These are phyloP conservation scores for Pythium coloratum DNA, from an alignment of 352 stramenopile genomes.

Conservation along the genomic window DNA sequence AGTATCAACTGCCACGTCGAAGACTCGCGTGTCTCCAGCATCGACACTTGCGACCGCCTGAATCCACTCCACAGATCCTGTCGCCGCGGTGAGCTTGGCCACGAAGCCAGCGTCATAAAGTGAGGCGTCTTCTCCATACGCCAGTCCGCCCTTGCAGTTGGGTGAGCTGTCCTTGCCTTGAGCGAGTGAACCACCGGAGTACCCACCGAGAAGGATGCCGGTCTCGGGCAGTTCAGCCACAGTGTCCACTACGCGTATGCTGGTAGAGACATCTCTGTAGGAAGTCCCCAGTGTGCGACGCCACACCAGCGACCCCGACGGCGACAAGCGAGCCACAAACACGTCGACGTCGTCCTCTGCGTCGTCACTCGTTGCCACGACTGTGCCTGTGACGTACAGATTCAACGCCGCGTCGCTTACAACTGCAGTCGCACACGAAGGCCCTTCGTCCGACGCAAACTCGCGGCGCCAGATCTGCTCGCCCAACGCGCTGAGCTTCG, in stretches of 20 bases:
- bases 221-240: not conserved
- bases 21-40: constrained; percentile 23
- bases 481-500: constrained; percentile 15
- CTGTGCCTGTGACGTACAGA: constrained; percentile 14
- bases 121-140: not conserved
- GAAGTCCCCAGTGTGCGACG: constrained; percentile 15
- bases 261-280: constrained; percentile 9
- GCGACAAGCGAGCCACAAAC: constrained; percentile 11
- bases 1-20: constrained; percentile 22
- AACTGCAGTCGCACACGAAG: constrained; percentile 4
- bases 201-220: constrained; percentile 15
- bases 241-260: not conserved
- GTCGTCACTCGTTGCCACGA: not conserved
- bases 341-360: constrained; percentile 8
- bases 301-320: constrained; percentile 8
- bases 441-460: not conserved
- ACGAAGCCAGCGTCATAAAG: constrained; percentile 20
- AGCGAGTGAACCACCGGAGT: constrained; percentile 6
- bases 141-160: not conserved
- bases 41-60: not conserved
- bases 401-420: constrained; percentile 8
- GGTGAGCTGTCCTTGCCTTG: not conserved
- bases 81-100: not conserved
- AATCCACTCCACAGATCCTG: constrained; percentile 11
- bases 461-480: constrained; percentile 12